Base-by-base conservation (phyloP, 208 protist genomes). In the Leishmania tarentolae region DNA sequence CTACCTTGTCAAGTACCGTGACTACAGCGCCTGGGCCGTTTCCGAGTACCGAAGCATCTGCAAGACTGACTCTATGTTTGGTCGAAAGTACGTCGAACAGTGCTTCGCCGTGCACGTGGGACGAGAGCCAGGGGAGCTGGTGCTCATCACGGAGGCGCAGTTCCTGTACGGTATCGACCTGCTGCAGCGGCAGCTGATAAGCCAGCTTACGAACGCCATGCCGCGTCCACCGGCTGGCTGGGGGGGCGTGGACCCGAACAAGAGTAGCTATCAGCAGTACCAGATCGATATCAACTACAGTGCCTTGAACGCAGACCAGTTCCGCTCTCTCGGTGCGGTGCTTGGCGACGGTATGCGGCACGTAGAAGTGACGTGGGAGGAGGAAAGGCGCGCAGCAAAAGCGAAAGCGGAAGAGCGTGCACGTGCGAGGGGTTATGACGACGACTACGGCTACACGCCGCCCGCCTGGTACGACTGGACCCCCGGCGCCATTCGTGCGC, bases 51-150 rank as follows among this genome's bases (percentile, higher is more conserved):
- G 76, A 68, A 76, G 66, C 71, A 80, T 95, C 71, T 83, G 87
- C 59, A 91, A 93, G 81, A 87, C 75, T 42, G 93, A 96, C 87
- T 80, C 81, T 57, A 81, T 91, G 52, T 88, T 93, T 69, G 91
- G 90, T 13, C 86, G 88, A 35, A 91, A 87, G 72, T 96, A 96
- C 77, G 86, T 96, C 8, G 93, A 96, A 79, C 93, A 95, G 89
- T 96, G 90, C 84, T 94, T 96, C 75, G 91, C 87, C 65, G 91
- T 96, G 53, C 93, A 94, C 78, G 91, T 96, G 1, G 93, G 93
- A 3, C 90, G 90, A 46, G 88, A 95, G 83, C 88, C 93, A 0
- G 93, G 93, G 0, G 90, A 94, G 80, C 78, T 96, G 40, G 87
- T 96, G 15, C 91, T 90, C 47, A 92, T 96, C 70, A 95, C 93